Conservation (phyloP, 768 basidiomycete genomes). For the Mycena indigotica region DNA sequence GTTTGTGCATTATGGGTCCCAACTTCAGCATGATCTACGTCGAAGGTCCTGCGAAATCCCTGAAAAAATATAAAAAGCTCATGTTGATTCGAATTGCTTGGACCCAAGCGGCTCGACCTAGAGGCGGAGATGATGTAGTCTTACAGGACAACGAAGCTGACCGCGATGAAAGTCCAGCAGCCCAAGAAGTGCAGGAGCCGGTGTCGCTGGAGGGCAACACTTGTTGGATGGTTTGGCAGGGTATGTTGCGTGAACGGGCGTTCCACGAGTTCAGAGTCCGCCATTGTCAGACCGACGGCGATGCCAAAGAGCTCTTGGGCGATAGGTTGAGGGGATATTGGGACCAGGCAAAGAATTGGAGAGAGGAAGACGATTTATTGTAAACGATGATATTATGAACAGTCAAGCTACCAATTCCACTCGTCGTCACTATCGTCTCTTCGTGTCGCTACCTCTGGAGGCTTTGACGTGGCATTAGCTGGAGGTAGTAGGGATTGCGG, state of each 20-base stretch:
- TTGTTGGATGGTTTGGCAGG: constrained; percentile 94
- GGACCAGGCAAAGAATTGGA: constrained; percentile 94
- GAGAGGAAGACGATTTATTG: constrained; percentile 65
- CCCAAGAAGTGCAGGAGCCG: constrained; percentile 31
- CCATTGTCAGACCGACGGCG: constrained; percentile 79
- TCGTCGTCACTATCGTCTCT: constrained; percentile 56
- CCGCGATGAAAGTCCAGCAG: constrained; percentile 29
- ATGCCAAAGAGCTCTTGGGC: constrained; percentile 86
- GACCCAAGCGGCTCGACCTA: constrained; percentile 87
- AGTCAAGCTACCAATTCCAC: constrained; percentile 72
- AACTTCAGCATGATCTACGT: constrained; percentile 90
- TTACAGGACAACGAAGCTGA: constrained; percentile 51
- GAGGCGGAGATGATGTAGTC: constrained; percentile 73
- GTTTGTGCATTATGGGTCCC: constrained; percentile 89
- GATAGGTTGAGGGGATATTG: constrained; percentile 86
- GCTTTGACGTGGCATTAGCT: constrained; percentile 1
- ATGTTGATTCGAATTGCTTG: constrained; percentile 89
- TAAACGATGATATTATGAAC: too few species aligned
- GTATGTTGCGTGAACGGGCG: constrained; percentile 76
- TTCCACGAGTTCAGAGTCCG: constrained; percentile 82
- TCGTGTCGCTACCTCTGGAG: constrained; percentile 19
- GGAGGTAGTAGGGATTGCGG: constrained; percentile 24
- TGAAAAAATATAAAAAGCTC: constrained; percentile 84
- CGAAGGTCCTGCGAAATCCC: constrained; percentile 85
- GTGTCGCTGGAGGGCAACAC: constrained; percentile 81